Conservation (phyloP, 768 basidiomycete species). For the Boletus patriciae region DNA sequence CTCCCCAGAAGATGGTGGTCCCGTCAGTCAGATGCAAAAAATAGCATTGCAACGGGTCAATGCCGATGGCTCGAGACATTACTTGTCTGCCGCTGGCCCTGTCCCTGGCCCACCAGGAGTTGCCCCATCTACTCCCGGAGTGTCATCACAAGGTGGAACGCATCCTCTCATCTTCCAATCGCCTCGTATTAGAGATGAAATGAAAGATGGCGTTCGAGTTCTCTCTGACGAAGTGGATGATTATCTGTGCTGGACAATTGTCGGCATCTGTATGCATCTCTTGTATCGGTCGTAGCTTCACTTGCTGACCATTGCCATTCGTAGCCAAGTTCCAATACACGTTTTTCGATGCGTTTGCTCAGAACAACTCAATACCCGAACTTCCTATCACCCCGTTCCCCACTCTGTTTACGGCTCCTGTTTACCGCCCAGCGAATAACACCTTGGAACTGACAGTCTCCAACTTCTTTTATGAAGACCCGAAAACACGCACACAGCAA, state of each 20-base stretch:
- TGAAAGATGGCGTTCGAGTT: slow-evolving; percentile 71
- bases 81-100: slow-evolving; percentile 86
- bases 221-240: slow-evolving; percentile 92
- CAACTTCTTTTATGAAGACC: slow-evolving; percentile 83
- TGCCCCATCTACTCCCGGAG: slow-evolving; percentile 69
- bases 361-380: slow-evolving; percentile 73
- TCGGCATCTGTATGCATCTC: slow-evolving; percentile 78
- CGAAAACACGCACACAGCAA: slow-evolving; percentile 58
- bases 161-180: slow-evolving; percentile 79
- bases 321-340: slow-evolving; percentile 92
- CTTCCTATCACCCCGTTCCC: slow-evolving; percentile 89
- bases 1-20: slow-evolving; percentile 84
- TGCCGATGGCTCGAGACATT: slow-evolving; percentile 80
- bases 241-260: slow-evolving; percentile 94
- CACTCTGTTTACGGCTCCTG: slow-evolving; percentile 76
- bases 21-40: slow-evolving; percentile 96
- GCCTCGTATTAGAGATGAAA: slow-evolving; percentile 78
- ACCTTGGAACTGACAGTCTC: slow-evolving; percentile 82
- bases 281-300: slow-evolving; percentile 6
- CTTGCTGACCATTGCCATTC: slow-evolving; percentile 22
- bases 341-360: slow-evolving; percentile 87
- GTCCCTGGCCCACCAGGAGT: slow-evolving; percentile 74
- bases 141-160: slow-evolving; percentile 73
- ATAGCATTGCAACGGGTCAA: slow-evolving; percentile 87
- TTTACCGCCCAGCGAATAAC: slow-evolving; percentile 68